Percentiles rank a stretch among this genome's conserved stretches.
These are phyloP conservation scores for Tricholoma hemisulphureum DNA, from an alignment of 768 basidiomycete genomes.

Conservation along the genomic window DNA sequence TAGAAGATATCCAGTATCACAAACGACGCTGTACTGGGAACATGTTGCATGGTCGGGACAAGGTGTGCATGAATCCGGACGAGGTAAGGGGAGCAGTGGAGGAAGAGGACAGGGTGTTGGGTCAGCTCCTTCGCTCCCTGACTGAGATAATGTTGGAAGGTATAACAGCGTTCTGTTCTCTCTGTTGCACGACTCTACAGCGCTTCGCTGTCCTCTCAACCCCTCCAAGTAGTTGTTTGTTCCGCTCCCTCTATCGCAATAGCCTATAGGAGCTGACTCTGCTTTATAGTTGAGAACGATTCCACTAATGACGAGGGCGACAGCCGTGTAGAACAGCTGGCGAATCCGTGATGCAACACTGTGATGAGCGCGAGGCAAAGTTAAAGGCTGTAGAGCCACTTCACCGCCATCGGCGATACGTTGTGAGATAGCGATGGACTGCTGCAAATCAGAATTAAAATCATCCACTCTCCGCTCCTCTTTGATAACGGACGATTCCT, in stretches of 20 bases:
- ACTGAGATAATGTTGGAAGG: slow-evolving; percentile 12
- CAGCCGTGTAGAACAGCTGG: slow-evolving; percentile 41
- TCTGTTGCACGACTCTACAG: slow-evolving; percentile 54
- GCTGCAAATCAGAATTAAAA: slow-evolving; percentile 9
- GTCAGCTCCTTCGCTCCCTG: slow-evolving; percentile 21
- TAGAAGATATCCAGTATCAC: slow-evolving; percentile 67
- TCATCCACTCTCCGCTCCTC: slow-evolving; percentile 11
- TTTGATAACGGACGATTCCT: slow-evolving; percentile 1
- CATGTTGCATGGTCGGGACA: slow-evolving; percentile 74
- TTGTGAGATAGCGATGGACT: slow-evolving; percentile 31
- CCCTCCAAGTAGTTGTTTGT: slow-evolving; percentile 58
- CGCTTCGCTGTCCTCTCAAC: slow-evolving; percentile 43
- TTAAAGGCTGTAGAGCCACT: slow-evolving; percentile 6
- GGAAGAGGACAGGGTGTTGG: slow-evolving; percentile 51
- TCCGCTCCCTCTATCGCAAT: slow-evolving; percentile 64
- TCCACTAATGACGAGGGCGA: slow-evolving; percentile 34
- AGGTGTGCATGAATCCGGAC: slow-evolving; percentile 64
- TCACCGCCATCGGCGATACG: slow-evolving; percentile 36
- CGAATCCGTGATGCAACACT: slow-evolving; percentile 30
- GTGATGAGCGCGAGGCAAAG: slow-evolving; percentile 9
- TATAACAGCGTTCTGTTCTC: slow-evolving; percentile 52
- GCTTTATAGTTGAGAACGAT: slow-evolving; percentile 53
- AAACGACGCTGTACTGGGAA: slow-evolving; percentile 52
- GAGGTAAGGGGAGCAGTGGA: slow-evolving; percentile 52
- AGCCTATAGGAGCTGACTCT: slow-evolving; percentile 72